A percentile compares a stretch with the other conserved stretches of the same genome.
Evolutionary conservation across 176 grass and related monocot genomes (phyloP).

Genomic region (Aegilops speltoides): DNA sequence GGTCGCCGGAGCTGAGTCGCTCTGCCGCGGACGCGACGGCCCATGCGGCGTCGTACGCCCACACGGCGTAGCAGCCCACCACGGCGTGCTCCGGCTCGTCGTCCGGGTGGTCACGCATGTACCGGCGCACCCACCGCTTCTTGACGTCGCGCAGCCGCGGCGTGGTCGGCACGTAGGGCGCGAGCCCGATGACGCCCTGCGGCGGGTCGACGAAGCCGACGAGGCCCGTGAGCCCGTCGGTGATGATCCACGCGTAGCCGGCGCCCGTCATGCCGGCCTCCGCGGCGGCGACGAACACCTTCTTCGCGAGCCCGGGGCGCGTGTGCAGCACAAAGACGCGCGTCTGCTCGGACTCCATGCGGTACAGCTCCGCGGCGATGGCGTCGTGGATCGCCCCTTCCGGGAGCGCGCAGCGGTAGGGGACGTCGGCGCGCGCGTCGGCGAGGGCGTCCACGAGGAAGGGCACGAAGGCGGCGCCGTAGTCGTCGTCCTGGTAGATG

Average conservation of each 20-base stretch:
- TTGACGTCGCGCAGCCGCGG: constrained; percentile 32
- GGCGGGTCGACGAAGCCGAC: constrained; percentile 32
- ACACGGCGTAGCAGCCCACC: constrained; percentile 53
- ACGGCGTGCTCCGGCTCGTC: not conserved
- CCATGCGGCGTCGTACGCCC: constrained; percentile 75
- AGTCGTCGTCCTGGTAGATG: constrained; percentile 60
- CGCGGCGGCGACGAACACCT: constrained; percentile 28
- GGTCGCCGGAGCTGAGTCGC: constrained; percentile 12
- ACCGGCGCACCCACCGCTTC: constrained; percentile 51
- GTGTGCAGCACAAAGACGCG: constrained; percentile 63
- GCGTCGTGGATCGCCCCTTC: not conserved
- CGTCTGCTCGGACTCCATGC: constrained; percentile 61
- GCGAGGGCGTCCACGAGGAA: constrained; percentile 37
- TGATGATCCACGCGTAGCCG: constrained; percentile 76
- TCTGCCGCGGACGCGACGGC: constrained; percentile 51
- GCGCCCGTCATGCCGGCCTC: constrained; percentile 48
- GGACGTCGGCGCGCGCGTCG: constrained; percentile 22
- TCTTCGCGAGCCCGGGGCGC: constrained; percentile 25
- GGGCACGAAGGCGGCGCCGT: constrained; percentile 52
- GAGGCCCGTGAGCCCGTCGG: constrained; percentile 50
- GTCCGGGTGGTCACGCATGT: constrained; percentile 36
- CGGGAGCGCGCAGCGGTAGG: constrained; percentile 51
- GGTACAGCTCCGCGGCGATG: constrained; percentile 39
- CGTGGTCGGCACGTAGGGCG: constrained; percentile 27
- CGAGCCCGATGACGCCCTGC: constrained; percentile 58